phyloP scores from a whole-genome alignment of 805 yeast species.

The fission yeast (Schizosaccharomyces pombe) region DNA sequence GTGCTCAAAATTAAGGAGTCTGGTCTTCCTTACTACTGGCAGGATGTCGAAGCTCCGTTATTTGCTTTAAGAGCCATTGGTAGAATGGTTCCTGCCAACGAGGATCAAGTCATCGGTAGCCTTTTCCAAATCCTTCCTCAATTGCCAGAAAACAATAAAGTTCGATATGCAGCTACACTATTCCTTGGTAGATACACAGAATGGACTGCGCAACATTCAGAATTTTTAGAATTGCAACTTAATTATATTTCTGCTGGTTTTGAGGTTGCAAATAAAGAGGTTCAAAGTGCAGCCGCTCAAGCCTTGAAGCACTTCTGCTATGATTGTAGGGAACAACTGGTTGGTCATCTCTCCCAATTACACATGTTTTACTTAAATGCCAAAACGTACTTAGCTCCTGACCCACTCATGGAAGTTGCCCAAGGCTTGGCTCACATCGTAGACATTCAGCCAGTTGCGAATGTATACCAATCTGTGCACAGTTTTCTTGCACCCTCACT shows the following conservation, averaged over 20 bases:
- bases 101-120: constrained; percentile 44
- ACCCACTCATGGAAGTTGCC: constrained; percentile 53
- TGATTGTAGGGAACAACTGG: constrained; percentile 44
- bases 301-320: constrained; percentile 86
- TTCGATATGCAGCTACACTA: constrained; percentile 77
- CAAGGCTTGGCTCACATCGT: constrained; percentile 80
- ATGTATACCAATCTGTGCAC: constrained; percentile 28
- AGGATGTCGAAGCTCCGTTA: constrained; percentile 67
- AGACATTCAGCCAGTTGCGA: constrained; percentile 28
- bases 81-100: constrained; percentile 50
- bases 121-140: constrained; percentile 45
- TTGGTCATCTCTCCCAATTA: constrained; percentile 48
- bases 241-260: constrained; percentile 67
- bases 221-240: constrained; percentile 56
- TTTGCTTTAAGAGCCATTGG: constrained; percentile 89
- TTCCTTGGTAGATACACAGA: constrained; percentile 89
- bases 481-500: constrained; percentile 49
- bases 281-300: constrained; percentile 68
- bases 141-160: constrained; percentile 51
- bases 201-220: constrained; percentile 79
- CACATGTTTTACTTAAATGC: constrained; percentile 45
- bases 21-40: constrained; percentile 40
- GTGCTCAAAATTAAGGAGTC: constrained; percentile 16
- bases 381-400: constrained; percentile 31
- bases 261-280: constrained; percentile 22